Evolutionary conservation across 2,329 filamentous ascomycete species (phyloP), one percentile per base, ranked within the genome.

Genomic region (Hyphodiscus sp.): DNA sequence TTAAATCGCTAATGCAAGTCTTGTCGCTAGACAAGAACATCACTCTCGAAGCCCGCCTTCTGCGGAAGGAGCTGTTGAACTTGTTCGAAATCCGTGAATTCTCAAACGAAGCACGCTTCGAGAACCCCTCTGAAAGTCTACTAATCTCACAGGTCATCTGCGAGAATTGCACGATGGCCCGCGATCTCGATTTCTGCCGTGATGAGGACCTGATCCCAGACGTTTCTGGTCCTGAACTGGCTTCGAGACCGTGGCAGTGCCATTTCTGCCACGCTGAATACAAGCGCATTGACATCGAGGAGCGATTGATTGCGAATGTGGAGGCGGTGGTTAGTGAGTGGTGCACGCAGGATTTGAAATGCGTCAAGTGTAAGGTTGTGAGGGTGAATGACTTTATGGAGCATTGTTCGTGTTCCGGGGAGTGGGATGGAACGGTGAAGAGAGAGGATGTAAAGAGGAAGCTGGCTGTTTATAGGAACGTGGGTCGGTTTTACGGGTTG

Each of bases 31-130:
- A 96, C 72, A 94, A 92, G 70, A 89, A 89, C 62, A 94, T 95
- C 63, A 86, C 85, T 0, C 82, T 95, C 47, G 92, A 97, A 71
- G 91, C 90, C 2, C 85, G 94, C 6, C 76, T 95, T 1, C 78
- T 99, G 0, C 85, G 95, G 50, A 95, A 95, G 63, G 92, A 97
- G 56, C 77, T 99, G 0, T 81, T 99, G 0, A 80, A 85, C 10
- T 78, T 97, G 50, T 96, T 99, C 69, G 94, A 99, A 53, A 85
- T 99, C 50, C 87, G 91, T 63, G 94, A 99, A 70, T 99, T 99
- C 74, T 88, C 86, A 69, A 80, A 85, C 50, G 89, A 92, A 52
- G 92, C 87, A n/a, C 80, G 84, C 2, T 99, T 97, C 69, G 76
- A 81, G 56, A 97, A 97, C 68, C 92, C 94, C 0, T 88, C 83